These are phyloP conservation scores for Syncephalastrum monosporum DNA, from an alignment of 371 early-diverging fungal species.

Conservation along the genomic window DNA sequence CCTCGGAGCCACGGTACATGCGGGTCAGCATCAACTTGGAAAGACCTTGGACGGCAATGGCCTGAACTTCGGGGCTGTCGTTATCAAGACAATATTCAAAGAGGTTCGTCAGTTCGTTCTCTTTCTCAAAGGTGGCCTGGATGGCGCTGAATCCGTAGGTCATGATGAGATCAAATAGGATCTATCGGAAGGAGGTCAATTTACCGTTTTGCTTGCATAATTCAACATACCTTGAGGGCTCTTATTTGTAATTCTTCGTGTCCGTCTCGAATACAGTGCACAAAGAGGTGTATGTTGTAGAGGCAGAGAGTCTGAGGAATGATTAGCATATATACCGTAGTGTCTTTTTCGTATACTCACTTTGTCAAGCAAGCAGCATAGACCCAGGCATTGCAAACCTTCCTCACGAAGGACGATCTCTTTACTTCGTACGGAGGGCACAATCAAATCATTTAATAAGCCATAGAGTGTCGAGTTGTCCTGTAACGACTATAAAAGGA, in stretches of 20 bases:
- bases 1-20: slow-evolving; percentile 49
- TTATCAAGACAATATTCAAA: slow-evolving; percentile 54
- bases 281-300: slow-evolving; percentile 47
- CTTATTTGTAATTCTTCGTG: slow-evolving; percentile 44
- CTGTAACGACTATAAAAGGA: slow-evolving; percentile 38
- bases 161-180: slow-evolving; percentile 61
- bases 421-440: slow-evolving; percentile 74
- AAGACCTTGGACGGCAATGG: slow-evolving; percentile 61
- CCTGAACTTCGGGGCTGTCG: slow-evolving; percentile 46
- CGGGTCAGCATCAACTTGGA: slow-evolving; percentile 67
- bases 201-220: not conserved
- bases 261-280: slow-evolving; percentile 40
- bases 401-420: slow-evolving; percentile 70
- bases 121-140: slow-evolving; percentile 31
- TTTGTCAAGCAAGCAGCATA: slow-evolving; percentile 72
- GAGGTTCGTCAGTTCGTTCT: slow-evolving; percentile 37
- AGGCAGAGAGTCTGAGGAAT: slow-evolving; percentile 36
- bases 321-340: not conserved
- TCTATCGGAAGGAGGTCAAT: slow-evolving; percentile 32
- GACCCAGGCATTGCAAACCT: slow-evolving; percentile 80
- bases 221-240: slow-evolving; percentile 42
- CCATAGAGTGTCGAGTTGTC: slow-evolving; percentile 81
- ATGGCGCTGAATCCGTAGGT: slow-evolving; percentile 47
- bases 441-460: slow-evolving; percentile 75
- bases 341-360: not conserved